A percentile compares a stretch with the other conserved stretches of the same genome.
phyloP scores from a whole-genome alignment of 2,329 filamentous ascomycete species.

The Helminthosporium solani region DNA sequence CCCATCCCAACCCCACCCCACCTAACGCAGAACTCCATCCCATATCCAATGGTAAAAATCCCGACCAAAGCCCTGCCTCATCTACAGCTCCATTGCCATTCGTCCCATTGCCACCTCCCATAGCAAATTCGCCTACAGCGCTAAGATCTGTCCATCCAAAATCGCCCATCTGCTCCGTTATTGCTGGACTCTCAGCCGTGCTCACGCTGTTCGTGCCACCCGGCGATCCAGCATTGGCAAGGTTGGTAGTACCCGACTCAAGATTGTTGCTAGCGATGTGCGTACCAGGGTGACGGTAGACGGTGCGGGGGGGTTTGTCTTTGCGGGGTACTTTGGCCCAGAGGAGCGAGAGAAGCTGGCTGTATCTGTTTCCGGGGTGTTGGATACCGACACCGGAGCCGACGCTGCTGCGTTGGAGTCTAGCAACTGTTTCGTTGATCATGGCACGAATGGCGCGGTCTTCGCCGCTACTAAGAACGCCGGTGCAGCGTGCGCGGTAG shows the following conservation, averaged over 20 bases:
- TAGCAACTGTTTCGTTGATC: conserved; percentile 49
- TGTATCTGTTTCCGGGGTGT: conserved; percentile 51
- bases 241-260: conserved; percentile 17
- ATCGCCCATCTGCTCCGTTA: conserved; percentile 51
- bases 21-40: conserved; percentile 31
- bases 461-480: conserved; percentile 50
- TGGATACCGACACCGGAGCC: conserved; percentile 40
- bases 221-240: conserved; percentile 21
- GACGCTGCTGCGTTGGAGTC: conserved; percentile 48
- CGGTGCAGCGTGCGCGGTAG: conserved; percentile 50
- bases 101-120: conserved; percentile 42
- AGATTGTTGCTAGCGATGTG: conserved; percentile 28
- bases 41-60: conserved; percentile 43
- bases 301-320: conserved; percentile 27
- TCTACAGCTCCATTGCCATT: conserved; percentile 15
- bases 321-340: conserved; percentile 49
- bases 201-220: conserved; percentile 44
- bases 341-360: conserved; percentile 48
- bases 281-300: conserved; percentile 36
- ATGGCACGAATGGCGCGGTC: conserved; percentile 49
- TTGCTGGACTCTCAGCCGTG: conserved; percentile 43
- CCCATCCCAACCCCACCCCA: conserved; percentile 31
- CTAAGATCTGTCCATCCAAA: conserved; percentile 53
- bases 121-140: conserved; percentile 51
- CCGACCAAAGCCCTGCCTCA: conserved; percentile 35